Conservation (phyloP, 2,329 filamentous ascomycete genomes). For the Phialemonium atrogriseum region DNA sequence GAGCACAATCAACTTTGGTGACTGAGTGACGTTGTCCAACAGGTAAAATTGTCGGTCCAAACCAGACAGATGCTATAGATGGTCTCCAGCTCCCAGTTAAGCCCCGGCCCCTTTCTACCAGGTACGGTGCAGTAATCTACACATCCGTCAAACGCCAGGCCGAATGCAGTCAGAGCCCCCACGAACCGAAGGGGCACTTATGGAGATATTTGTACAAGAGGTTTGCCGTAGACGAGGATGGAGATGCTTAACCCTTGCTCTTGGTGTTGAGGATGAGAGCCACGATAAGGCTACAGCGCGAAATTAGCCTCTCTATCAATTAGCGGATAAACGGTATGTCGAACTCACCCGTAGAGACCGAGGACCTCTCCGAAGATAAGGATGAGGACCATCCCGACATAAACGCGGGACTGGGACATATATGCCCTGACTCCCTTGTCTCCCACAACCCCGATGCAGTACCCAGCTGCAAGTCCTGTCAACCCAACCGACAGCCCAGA, state of each 20-base stretch:
- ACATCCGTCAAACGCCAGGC: constrained; percentile 29
- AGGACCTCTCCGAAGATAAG: constrained; percentile 97
- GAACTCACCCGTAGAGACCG: constrained; percentile 83
- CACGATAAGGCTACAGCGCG: constrained; percentile 65
- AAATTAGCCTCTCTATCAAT: constrained; percentile 13
- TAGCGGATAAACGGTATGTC: background rate
- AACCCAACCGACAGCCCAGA: constrained; percentile 87
- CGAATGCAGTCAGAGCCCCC: no score
- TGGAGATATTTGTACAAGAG: no score
- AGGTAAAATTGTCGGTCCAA: no score
- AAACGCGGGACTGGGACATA: constrained; percentile 93
- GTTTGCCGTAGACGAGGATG: no score
- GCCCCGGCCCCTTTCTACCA: no score
- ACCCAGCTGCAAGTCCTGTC: constrained; percentile 87
- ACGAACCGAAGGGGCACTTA: no score
- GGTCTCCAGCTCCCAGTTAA: background rate
- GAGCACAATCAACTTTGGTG: no score
- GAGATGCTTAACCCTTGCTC: constrained; percentile 47
- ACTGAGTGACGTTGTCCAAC: no score
- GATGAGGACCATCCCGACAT: constrained; percentile 97
- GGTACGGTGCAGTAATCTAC: constrained; percentile 23
- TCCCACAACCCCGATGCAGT: constrained; percentile 92
- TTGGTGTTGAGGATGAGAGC: constrained; percentile 89
- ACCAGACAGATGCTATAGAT: no score
- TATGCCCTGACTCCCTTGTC: constrained; percentile 90